These are phyloP conservation scores for Myrica gale DNA, from an alignment of 306 rosid genomes.

Conservation along the genomic window DNA sequence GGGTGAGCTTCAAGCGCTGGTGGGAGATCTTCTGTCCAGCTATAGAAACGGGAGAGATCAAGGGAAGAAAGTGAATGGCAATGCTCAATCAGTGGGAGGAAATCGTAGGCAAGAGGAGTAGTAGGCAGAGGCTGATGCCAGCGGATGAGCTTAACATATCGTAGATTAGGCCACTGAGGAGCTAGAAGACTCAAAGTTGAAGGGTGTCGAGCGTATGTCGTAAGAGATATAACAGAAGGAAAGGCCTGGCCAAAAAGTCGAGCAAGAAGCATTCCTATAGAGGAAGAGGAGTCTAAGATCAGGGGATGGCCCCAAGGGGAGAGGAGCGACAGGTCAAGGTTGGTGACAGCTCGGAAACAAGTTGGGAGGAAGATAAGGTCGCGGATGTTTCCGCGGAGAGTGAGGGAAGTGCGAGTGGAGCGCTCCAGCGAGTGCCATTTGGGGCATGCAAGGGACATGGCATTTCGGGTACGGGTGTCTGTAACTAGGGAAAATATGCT, in stretches of 20 bases:
- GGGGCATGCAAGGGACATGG: slow-evolving; percentile 9
- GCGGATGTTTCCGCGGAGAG: slow-evolving; percentile 7
- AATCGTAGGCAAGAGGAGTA: slow-evolving; percentile 5
- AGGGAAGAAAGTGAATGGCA: slow-evolving; percentile 11
- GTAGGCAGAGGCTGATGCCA: slow-evolving; percentile 5
- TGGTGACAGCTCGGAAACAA: slow-evolving; percentile 11
- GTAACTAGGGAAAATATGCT: not conserved
- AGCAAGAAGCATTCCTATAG: not conserved
- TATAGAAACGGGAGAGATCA: slow-evolving; percentile 16
- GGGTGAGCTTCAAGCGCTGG: slow-evolving; percentile 1
- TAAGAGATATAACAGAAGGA: slow-evolving; percentile 8
- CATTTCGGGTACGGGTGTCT: slow-evolving; percentile 1
- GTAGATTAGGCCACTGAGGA: slow-evolving; percentile 20
- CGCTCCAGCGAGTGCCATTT: not conserved
- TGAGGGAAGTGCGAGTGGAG: slow-evolving; percentile 2
- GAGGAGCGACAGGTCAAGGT: slow-evolving; percentile 11
- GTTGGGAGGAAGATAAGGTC: not conserved
- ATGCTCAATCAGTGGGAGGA: slow-evolving; percentile 9
- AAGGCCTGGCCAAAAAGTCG: slow-evolving; percentile 7
- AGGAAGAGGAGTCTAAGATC: not conserved
- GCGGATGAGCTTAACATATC: slow-evolving; percentile 10
- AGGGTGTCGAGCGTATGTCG: slow-evolving; percentile 1
- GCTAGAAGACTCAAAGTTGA: not conserved
- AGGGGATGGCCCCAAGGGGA: slow-evolving; percentile 24
- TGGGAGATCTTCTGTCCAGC: slow-evolving; percentile 23